Conservation (phyloP, 2,329 filamentous ascomycete species). For the Cadophora luteo-olivacea region DNA sequence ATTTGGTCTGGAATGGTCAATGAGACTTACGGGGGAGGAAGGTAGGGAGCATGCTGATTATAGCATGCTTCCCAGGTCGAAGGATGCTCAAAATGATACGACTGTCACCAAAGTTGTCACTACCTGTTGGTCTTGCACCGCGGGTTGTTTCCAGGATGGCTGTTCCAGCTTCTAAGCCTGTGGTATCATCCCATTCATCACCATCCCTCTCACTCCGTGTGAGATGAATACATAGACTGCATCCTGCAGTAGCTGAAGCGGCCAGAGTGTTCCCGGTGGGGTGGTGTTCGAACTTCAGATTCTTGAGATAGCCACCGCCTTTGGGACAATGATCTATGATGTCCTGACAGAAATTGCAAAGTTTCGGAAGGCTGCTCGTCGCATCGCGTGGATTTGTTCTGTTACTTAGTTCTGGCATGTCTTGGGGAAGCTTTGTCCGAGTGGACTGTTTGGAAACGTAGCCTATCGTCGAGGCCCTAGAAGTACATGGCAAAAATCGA, state of each 20-base stretch:
- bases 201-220: background rate
- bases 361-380: background rate
- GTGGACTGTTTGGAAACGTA: background rate
- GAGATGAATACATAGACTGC: background rate
- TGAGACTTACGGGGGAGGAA: background rate
- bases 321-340: background rate
- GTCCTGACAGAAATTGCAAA: background rate
- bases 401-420: background rate
- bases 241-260: background rate
- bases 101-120: background rate
- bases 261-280: background rate
- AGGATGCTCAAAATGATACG: background rate
- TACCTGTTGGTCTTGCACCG: background rate
- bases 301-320: background rate
- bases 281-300: background rate
- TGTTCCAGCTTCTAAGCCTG: background rate
- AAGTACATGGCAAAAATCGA: background rate
- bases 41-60: background rate
- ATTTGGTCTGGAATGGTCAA: background rate
- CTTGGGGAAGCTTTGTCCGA: background rate
- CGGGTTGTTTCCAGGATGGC: background rate
- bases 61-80: too few species aligned
- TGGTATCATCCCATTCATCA: background rate
- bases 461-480: background rate
- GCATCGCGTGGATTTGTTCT: background rate